Evolutionary conservation across 129 eudicot species (phyloP).

Genomic region (Sambucus nigra): DNA sequence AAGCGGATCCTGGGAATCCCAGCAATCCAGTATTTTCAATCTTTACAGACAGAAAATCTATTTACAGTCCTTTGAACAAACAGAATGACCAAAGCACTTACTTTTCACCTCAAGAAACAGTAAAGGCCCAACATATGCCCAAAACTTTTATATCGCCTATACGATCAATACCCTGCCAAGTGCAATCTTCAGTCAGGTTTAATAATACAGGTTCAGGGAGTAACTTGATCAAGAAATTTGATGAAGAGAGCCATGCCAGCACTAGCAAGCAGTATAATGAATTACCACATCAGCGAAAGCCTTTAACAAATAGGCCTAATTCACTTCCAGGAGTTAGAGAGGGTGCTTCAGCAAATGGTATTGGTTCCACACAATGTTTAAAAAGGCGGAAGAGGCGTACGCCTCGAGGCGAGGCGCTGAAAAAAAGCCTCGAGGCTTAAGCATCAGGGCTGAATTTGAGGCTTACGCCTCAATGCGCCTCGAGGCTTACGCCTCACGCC

Average conservation of each 20-base stretch:
- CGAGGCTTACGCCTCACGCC: no score
- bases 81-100: no score
- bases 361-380: no score
- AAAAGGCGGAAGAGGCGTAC: no score
- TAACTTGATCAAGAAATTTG: conserved; percentile 65
- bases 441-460: no score
- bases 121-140: conserved; percentile 23
- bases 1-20: no score
- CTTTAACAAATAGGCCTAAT: conserved; percentile 4
- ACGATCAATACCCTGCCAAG: conserved; percentile 30
- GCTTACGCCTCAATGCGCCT: no score
- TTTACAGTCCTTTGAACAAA: no score
- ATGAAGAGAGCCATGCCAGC: conserved; percentile 47
- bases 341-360: conserved; percentile 11
- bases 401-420: no score
- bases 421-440: no score
- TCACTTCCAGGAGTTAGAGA: conserved; percentile 8
- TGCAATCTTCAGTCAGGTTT: conserved; percentile 21
- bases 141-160: conserved; percentile 57
- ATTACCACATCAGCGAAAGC: conserved; percentile 9
- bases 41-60: no score
- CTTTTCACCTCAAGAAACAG: conserved; percentile 14
- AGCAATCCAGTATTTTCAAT: no score
- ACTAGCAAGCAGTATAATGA: conserved; percentile 18
- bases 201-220: conserved; percentile 30